phyloP scores from a whole-genome alignment of 2,329 filamentous ascomycete genomes.

The Colletotrichum eremochloae region DNA sequence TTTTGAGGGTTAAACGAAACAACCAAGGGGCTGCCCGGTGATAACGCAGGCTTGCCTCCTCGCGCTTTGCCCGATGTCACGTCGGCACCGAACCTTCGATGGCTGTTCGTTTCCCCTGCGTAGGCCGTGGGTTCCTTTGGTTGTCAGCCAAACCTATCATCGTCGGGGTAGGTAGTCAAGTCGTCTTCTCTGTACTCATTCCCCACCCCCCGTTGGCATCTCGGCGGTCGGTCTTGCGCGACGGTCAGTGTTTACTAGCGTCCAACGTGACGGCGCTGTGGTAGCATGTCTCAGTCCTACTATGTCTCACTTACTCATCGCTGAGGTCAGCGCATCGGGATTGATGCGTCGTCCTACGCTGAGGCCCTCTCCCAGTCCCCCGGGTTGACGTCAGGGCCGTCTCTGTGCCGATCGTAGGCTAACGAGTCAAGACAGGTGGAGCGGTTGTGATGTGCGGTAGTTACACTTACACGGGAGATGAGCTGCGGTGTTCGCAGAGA shows the following conservation, averaged over 20 bases:
- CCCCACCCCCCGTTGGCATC: not conserved
- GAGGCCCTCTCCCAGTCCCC: not conserved
- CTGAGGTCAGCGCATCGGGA: not conserved
- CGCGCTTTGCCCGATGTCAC: slow-evolving; percentile 1
- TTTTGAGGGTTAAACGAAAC: not conserved
- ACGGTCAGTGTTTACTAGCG: not conserved
- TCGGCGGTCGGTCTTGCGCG: not conserved
- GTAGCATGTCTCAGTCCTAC: not conserved
- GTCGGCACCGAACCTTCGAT: not conserved
- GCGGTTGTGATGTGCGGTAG: not conserved
- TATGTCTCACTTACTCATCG: not conserved
- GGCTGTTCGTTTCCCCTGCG: not conserved
- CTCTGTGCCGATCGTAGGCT: not conserved
- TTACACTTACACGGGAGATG: not conserved
- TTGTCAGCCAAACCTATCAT: not conserved
- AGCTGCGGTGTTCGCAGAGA: too few relatives aligned
- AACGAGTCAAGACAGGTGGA: not conserved
- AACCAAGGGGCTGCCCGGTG: not conserved
- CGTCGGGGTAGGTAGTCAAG: not conserved
- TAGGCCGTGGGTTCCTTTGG: not conserved
- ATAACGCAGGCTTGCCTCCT: not conserved
- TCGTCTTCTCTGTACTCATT: not conserved
- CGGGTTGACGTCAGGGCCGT: not conserved
- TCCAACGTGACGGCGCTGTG: not conserved
- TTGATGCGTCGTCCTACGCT: too few relatives aligned